Evolutionary conservation across 1,139 yeast species (phyloP).

Genomic region (Taphrina communis): DNA sequence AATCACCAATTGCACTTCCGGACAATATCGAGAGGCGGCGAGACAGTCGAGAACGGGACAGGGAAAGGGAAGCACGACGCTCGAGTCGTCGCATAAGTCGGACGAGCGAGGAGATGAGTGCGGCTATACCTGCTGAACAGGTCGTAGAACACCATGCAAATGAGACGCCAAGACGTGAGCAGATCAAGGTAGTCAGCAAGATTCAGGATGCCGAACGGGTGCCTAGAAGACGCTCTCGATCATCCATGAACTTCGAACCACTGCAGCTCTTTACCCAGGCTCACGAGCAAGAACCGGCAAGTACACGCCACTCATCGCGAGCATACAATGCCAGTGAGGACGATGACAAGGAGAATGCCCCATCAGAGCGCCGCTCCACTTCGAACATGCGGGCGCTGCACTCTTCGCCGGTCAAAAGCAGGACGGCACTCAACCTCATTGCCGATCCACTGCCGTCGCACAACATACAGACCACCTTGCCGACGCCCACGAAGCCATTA

Average conservation of each 20-base stretch:
- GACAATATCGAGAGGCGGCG: constrained; percentile 6
- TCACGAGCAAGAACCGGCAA: not conserved
- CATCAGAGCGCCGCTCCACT: constrained; percentile 7
- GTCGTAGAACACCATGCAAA: not conserved
- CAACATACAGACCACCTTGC: constrained; percentile 1
- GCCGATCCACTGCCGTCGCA: constrained; percentile 25
- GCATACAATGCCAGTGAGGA: not conserved
- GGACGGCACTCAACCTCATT: constrained; percentile 19
- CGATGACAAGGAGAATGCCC: constrained; percentile 20
- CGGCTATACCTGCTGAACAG: not conserved
- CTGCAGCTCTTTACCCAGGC: not conserved
- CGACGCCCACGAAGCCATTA: constrained; percentile 12
- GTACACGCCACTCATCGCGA: constrained; percentile 1
- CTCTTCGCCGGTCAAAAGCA: constrained; percentile 25
- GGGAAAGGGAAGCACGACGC: constrained; percentile 29
- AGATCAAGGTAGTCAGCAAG: not conserved
- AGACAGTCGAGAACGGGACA: constrained; percentile 22
- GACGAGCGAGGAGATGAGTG: constrained; percentile 7
- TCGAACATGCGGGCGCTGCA: constrained; percentile 3
- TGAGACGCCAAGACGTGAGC: constrained; percentile 5
- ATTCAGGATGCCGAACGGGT: not conserved
- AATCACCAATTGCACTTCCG: not conserved
- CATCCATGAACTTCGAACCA: constrained; percentile 18
- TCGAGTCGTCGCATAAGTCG: constrained; percentile 25
- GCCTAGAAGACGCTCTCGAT: constrained; percentile 8